Evolutionary conservation across 805 yeast genomes (phyloP).

Genomic region (Candida ipomoeae): DNA sequence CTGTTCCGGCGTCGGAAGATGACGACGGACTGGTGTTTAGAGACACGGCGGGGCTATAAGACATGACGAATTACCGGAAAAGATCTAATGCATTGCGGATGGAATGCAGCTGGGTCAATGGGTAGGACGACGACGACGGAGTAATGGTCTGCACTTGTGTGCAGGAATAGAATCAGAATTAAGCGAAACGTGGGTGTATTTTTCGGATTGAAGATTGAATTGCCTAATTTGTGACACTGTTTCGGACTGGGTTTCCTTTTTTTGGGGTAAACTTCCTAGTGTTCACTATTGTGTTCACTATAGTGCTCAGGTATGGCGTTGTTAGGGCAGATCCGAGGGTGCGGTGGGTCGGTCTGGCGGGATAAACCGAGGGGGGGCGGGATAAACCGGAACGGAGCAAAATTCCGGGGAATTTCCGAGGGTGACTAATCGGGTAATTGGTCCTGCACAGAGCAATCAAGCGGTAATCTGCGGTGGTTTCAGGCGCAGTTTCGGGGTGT

Average conservation of each 20-base stretch:
- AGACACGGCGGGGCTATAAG: neutral
- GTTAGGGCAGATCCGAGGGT: neutral
- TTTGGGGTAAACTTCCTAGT: too few species aligned
- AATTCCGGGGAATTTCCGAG: too few species aligned
- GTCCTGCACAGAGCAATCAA: neutral
- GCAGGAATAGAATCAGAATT: too few species aligned
- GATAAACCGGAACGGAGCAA: too few species aligned
- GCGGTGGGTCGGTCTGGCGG: too few species aligned
- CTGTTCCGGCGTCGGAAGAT: conserved; percentile 7
- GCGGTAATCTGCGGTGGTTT: neutral
- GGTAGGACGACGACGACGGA: neutral
- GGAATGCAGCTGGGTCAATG: neutral
- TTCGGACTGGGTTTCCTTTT: too few species aligned
- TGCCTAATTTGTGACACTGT: too few species aligned
- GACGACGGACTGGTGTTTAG: neutral
- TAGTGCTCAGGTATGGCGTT: neutral
- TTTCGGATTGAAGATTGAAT: too few species aligned
- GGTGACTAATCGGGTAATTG: neutral
- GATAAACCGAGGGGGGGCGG: too few species aligned
- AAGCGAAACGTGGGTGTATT: too few species aligned
- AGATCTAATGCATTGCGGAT: neutral
- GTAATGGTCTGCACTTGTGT: neutral
- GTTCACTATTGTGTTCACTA: too few species aligned
- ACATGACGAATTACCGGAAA: neutral
- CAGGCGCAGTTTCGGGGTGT: neutral